Conservation (phyloP, 2,329 filamentous ascomycete species). For the Cryphonectria parasitica region DNA sequence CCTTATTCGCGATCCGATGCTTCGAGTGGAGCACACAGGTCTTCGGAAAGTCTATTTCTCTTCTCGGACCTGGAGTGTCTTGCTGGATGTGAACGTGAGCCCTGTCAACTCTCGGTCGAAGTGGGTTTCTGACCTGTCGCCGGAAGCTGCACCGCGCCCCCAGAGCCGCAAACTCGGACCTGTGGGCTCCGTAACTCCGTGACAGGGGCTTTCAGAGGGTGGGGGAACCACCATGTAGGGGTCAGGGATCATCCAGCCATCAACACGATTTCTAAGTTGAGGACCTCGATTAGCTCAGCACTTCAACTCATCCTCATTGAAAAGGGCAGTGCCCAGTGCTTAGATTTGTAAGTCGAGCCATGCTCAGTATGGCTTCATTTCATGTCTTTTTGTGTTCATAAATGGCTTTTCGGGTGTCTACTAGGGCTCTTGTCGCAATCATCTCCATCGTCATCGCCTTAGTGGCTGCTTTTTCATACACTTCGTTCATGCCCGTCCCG, state of each 20-base stretch:
- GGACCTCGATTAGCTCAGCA: slow-evolving; percentile 24
- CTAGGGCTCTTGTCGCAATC: slow-evolving; percentile 17
- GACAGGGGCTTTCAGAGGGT: not conserved
- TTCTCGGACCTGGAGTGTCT: not conserved
- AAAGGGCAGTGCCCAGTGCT: not conserved
- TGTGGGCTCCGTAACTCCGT: slow-evolving; percentile 2
- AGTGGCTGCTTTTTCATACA: slow-evolving; percentile 17
- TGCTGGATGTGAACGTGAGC: not conserved
- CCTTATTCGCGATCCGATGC: slow-evolving; percentile 8
- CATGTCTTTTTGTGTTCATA: not conserved
- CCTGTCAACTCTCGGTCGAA: not conserved
- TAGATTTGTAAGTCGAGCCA: not conserved
- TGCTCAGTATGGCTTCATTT: slow-evolving; percentile 17
- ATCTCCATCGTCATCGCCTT: slow-evolving; percentile 18
- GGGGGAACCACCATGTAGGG: not conserved
- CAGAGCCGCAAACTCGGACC: slow-evolving; percentile 3
- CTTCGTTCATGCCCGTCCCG: slow-evolving; percentile 4
- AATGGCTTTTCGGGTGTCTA: slow-evolving; percentile 19
- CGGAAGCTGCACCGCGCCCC: slow-evolving; percentile 12
- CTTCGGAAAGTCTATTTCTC: not conserved
- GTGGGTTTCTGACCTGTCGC: not conserved
- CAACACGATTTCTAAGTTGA: slow-evolving; percentile 2
- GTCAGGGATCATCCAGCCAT: not conserved
- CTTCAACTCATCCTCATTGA: slow-evolving; percentile 2
- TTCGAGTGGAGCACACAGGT: not conserved